These are phyloP conservation scores for Musa itinerans DNA, from an alignment of 176 grass and related monocot species.

Conservation along the genomic window DNA sequence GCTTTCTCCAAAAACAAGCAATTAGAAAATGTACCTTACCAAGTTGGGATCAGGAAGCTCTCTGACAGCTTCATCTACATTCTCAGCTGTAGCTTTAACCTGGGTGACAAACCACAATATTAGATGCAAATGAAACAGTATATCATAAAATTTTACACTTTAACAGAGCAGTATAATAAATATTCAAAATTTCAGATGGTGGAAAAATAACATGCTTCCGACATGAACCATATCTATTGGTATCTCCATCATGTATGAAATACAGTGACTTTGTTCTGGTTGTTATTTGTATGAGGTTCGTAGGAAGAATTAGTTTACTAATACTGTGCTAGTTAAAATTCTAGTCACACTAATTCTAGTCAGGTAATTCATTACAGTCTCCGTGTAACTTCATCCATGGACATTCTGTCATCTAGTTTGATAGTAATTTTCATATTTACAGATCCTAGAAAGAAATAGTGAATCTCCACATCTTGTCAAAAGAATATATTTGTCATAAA, in stretches of 20 bases:
- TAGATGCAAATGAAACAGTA: conserved; percentile 10
- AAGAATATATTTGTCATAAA: neutral
- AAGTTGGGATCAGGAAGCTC: conserved; percentile 95
- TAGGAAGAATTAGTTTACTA: neutral
- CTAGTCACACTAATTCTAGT: neutral
- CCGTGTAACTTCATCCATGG: neutral
- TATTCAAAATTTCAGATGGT: neutral
- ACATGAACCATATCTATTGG: neutral
- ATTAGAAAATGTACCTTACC: conserved; percentile 93
- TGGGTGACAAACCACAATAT: conserved; percentile 28
- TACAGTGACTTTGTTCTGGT: neutral
- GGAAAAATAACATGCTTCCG: neutral
- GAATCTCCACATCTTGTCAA: neutral
- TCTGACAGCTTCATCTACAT: conserved; percentile 92
- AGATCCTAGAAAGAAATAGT: neutral
- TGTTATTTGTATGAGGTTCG: neutral
- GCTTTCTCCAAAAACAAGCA: conserved; percentile 3
- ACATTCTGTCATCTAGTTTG: neutral
- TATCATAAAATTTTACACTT: neutral
- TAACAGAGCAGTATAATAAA: neutral
- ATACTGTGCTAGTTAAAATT: neutral
- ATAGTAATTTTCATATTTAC: neutral
- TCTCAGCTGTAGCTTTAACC: conserved; percentile 98
- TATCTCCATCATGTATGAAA: neutral
- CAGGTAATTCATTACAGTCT: neutral